These are phyloP conservation scores for Globisporangium canariense DNA, from an alignment of 352 stramenopile species.

Conservation along the genomic window DNA sequence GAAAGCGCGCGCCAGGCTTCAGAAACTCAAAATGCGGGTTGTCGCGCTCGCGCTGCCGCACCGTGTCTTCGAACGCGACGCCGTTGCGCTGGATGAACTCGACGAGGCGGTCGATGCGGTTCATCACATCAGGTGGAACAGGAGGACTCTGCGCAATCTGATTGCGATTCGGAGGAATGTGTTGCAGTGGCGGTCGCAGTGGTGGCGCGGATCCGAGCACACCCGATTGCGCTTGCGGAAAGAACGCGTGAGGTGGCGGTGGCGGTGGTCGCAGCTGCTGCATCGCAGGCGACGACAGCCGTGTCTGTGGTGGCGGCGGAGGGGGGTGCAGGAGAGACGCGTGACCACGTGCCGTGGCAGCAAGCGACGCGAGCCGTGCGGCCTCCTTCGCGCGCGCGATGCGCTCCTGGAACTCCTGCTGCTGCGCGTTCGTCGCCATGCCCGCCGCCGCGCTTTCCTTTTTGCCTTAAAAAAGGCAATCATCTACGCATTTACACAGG, in stretches of 20 bases:
- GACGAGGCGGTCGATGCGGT: constrained; percentile 55
- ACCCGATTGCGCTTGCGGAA: constrained; percentile 9
- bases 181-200: constrained; percentile 1
- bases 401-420: constrained; percentile 43
- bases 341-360: constrained; percentile 23
- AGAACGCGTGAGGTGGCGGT: constrained; percentile 16
- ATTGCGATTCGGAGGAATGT: neutral
- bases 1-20: constrained; percentile 29
- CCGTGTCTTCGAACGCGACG: constrained; percentile 47
- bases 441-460: neutral
- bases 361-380: constrained; percentile 47
- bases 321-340: neutral
- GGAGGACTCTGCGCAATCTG: constrained; percentile 1
- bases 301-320: neutral
- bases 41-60: constrained; percentile 33
- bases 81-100: constrained; percentile 63
- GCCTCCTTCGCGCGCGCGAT: constrained; percentile 56
- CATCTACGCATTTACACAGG: neutral
- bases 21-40: constrained; percentile 66
- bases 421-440: constrained; percentile 8
- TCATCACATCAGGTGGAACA: constrained; percentile 35
- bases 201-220: constrained; percentile 1
- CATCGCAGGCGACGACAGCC: neutral
- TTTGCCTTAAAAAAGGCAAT: neutral
- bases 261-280: constrained; percentile 7